Evolutionary conservation across 2,329 filamentous ascomycete genomes (phyloP), one percentile per base, ranked within the genome.

Genomic region (Botrytis paeoniae): DNA sequence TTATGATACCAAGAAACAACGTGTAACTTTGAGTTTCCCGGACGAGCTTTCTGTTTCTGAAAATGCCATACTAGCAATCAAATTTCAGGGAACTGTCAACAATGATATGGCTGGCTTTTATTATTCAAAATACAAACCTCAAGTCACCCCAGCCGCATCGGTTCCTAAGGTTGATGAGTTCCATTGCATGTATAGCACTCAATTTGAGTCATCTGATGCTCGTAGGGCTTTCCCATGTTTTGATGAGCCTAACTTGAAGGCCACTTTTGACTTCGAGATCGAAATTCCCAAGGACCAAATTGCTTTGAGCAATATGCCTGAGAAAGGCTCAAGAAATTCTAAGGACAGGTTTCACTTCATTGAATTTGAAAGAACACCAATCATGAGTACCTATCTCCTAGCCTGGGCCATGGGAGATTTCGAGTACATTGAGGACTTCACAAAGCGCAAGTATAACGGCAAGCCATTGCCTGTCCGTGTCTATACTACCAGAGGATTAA

Each of bases 341-440:
- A 85, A 84, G 74, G 86, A 89, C 75, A 92, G 92, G 75, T 92
- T 89, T 83, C 92, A 93, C 78, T 82, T 86, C 54, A 92, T 97
- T 51, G 88, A 89, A 4, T 98, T 98, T 78, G 93, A 96, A 80
- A 90, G 88, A 71, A 94, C 93, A 20, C 95, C 95, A 1, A 84
- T 95, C 78, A 98, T 98, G 95, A 73, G 93, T 84, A 97, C 93
- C 22, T 92, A 97, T 83, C 89, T 98, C 43, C 85, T 97, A 39
- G 94, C 95, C 35, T 98, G 96, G 96, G 95, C 95, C 35, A 89
- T 98, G 75, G 96, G 96, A 73, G 95, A 99, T 82, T 98, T 99
- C 76, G 95, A 98, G 83, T 97, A 97, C 79, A 90, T 98, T 71
- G 96, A 99, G 84, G 93, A 92, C 70, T 92, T 93, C 81, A 99